Percentiles rank a stretch among this genome's conserved stretches.
Evolutionary conservation across 352 stramenopile genomes (phyloP).

Genomic region (Phytophthora nicotianae): DNA sequence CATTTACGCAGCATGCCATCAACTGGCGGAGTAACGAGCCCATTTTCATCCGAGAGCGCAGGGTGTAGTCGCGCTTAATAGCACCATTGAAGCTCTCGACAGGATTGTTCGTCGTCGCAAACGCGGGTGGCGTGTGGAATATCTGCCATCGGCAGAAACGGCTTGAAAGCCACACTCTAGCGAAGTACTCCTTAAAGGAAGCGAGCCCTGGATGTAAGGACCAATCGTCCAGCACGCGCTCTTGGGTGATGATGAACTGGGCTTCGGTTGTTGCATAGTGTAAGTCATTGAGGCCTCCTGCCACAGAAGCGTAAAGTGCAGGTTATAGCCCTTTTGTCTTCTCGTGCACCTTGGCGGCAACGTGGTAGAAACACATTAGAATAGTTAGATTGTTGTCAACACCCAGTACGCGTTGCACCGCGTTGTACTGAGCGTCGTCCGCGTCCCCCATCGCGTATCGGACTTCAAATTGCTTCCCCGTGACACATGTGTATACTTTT

Average conservation of each 20-base stretch:
- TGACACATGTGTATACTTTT: background rate
- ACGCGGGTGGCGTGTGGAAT: conserved; percentile 13
- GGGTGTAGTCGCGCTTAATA: conserved; percentile 34
- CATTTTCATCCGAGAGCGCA: conserved; percentile 7
- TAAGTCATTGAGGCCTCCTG: background rate
- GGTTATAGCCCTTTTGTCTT: background rate
- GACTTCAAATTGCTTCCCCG: background rate
- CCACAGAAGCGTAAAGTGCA: background rate
- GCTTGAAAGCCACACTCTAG: background rate
- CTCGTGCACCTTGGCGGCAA: background rate
- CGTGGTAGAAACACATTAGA: background rate
- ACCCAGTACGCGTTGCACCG: background rate
- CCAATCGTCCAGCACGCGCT: background rate
- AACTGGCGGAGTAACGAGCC: conserved; percentile 5
- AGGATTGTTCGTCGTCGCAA: conserved; percentile 20
- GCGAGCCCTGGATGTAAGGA: background rate
- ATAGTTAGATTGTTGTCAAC: background rate
- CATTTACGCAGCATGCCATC: background rate
- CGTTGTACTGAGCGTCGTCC: too few species aligned
- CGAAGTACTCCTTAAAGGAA: conserved; percentile 2
- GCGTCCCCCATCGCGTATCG: too few species aligned
- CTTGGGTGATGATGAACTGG: background rate
- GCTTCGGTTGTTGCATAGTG: background rate
- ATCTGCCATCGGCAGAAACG: conserved; percentile 24
- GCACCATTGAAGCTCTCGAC: conserved; percentile 32